phyloP scores from a whole-genome alignment of 805 yeast species.

The Alloascoidea africana region DNA sequence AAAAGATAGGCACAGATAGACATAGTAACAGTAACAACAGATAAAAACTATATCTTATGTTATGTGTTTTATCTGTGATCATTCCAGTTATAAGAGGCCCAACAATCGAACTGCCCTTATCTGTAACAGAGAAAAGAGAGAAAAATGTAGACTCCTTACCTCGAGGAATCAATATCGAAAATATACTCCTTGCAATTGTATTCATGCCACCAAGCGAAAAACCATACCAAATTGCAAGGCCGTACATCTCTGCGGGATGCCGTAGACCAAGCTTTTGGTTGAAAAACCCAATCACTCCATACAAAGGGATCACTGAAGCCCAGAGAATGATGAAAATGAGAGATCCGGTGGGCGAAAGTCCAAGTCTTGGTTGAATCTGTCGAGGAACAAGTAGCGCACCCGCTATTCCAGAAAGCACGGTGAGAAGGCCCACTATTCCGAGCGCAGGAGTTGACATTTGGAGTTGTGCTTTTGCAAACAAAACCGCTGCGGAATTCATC shows the following conservation, averaged over 20 bases:
- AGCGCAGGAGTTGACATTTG: conserved; percentile 53
- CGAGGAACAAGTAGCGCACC: conserved; percentile 48
- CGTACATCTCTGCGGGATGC: conserved; percentile 51
- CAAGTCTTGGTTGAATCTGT: conserved; percentile 14
- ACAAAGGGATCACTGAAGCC: conserved; percentile 54
- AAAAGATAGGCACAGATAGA: conserved; percentile 41
- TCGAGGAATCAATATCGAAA: conserved; percentile 51
- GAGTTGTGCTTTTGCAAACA: conserved; percentile 59
- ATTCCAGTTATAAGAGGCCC: conserved; percentile 67
- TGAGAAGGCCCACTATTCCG: conserved; percentile 47
- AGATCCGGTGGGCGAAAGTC: conserved; percentile 28
- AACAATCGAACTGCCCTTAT: conserved; percentile 61
- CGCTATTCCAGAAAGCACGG: conserved; percentile 49
- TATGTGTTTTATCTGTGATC: conserved; percentile 58
- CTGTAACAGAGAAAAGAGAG: conserved; percentile 63
- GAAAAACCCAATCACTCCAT: conserved; percentile 55
- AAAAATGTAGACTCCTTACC: conserved; percentile 69
- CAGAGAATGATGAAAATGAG: conserved; percentile 39
- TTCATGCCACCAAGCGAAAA: conserved; percentile 59
- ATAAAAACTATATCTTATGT: conserved; percentile 60
- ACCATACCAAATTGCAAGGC: conserved; percentile 64
- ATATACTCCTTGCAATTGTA: conserved; percentile 54
- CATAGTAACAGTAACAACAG: conserved; percentile 38
- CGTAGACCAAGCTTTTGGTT: conserved; percentile 40
- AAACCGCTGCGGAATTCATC: conserved; percentile 63